A percentile compares a stretch with the other conserved stretches of the same genome.
phyloP scores from a whole-genome alignment of 176 grass and related monocot genomes.

The Oryza glaberrima region DNA sequence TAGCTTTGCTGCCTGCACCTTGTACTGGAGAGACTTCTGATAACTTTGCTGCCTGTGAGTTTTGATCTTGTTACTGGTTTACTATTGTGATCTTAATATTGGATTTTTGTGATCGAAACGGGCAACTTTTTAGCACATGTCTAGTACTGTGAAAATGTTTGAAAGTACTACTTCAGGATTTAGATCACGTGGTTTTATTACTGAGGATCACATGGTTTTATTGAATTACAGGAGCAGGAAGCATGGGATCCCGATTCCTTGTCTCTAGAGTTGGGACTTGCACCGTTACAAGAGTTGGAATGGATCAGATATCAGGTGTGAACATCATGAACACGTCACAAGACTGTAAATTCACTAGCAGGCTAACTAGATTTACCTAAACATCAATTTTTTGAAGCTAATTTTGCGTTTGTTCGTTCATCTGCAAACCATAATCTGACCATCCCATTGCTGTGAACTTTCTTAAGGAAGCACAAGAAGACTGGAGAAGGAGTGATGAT shows the following conservation, averaged over 20 bases:
- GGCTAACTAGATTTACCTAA: neutral
- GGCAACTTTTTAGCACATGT: neutral
- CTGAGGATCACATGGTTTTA: neutral
- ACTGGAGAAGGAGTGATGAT: neutral
- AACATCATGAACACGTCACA: neutral
- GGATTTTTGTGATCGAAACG: too few relatives aligned
- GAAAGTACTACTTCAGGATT: neutral
- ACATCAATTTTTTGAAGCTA: slow-evolving; percentile 1
- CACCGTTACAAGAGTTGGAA: neutral
- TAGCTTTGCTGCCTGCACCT: too few relatives aligned
- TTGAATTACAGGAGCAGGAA: neutral
- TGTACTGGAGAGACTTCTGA: too few relatives aligned
- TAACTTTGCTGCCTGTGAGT: too few relatives aligned
- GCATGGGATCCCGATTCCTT: neutral
- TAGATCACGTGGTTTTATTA: neutral
- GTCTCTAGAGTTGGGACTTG: neutral
- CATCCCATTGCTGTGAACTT: slow-evolving; percentile 3
- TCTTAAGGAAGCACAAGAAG: neutral
- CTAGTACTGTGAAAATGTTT: neutral
- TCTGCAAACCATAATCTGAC: neutral
- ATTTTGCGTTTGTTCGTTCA: neutral
- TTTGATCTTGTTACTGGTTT: too few relatives aligned
- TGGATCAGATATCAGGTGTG: neutral
- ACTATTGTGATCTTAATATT: too few relatives aligned
- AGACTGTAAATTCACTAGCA: neutral